Evolutionary conservation across 2,329 filamentous ascomycete species (phyloP).

Genomic region (Didymella pinodella): DNA sequence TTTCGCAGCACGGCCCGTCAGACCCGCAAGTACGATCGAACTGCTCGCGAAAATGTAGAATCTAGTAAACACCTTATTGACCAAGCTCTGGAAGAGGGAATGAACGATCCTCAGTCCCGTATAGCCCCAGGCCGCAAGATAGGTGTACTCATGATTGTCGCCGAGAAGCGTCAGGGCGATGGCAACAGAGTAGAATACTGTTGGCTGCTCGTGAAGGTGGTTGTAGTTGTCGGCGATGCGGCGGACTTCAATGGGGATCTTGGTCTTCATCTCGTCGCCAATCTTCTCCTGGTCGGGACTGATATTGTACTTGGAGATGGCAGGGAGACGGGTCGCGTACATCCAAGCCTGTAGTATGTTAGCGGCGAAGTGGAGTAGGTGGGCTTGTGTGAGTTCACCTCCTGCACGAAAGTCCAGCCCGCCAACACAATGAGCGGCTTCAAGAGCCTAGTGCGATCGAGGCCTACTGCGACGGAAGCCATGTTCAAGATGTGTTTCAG

Average conservation of each 20-base stretch:
- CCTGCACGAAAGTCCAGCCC: constrained; percentile 23
- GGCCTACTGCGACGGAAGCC: constrained; percentile 21
- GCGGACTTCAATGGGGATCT: constrained; percentile 20
- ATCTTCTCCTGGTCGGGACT: constrained; percentile 10
- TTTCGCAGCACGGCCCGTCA: constrained; percentile 16
- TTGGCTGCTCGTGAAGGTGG: constrained; percentile 20
- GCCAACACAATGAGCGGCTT: constrained; percentile 21
- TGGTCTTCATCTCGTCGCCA: constrained; percentile 16
- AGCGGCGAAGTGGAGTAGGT: not conserved
- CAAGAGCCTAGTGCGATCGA: constrained; percentile 21
- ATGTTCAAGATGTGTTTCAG: constrained; percentile 1
- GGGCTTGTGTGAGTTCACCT: constrained; percentile 7
- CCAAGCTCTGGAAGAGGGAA: constrained; percentile 21
- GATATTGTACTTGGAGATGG: constrained; percentile 20
- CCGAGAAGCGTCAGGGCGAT: constrained; percentile 18
- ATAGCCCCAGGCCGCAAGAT: constrained; percentile 21
- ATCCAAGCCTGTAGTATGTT: constrained; percentile 12
- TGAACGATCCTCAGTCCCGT: constrained; percentile 18
- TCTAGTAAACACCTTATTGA: constrained; percentile 16
- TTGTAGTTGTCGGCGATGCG: constrained; percentile 22
- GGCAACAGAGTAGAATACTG: constrained; percentile 17
- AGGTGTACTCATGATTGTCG: constrained; percentile 20
- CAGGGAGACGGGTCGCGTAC: constrained; percentile 21
- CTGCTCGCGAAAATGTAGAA: constrained; percentile 20
- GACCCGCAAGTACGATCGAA: constrained; percentile 14